A percentile compares a stretch with the other conserved stretches of the same genome.
These are phyloP conservation scores for Dryadomyces quercus-mongolicae DNA, from an alignment of 2,329 filamentous ascomycete species.

Conservation along the genomic window DNA sequence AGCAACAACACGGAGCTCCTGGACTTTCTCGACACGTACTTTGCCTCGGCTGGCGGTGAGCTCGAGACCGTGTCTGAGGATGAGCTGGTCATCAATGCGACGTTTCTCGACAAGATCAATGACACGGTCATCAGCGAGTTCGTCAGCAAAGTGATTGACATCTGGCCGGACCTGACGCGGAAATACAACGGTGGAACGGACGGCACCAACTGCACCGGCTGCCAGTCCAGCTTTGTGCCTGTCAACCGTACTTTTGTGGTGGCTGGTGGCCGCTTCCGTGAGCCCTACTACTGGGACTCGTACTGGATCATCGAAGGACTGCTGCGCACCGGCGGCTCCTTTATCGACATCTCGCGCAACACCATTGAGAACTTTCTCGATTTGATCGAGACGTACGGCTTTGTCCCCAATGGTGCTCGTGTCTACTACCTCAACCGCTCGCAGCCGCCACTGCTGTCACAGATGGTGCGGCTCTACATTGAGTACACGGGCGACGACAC, in stretches of 20 bases:
- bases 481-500: conserved; percentile 52
- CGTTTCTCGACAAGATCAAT: conserved; percentile 44
- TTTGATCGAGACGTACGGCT: conserved; percentile 50
- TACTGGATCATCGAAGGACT: conserved; percentile 58
- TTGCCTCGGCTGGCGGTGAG: conserved; percentile 51
- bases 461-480: conserved; percentile 54
- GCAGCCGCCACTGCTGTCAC: conserved; percentile 52
- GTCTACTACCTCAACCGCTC: conserved; percentile 55
- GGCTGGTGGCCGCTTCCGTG: conserved; percentile 57
- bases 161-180: conserved; percentile 57
- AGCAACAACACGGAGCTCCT: conserved; percentile 50
- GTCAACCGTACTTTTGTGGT: conserved; percentile 59
- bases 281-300: conserved; percentile 62
- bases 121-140: conserved; percentile 50
- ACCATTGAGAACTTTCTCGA: conserved; percentile 61
- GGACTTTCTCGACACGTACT: conserved; percentile 49
- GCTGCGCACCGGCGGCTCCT: conserved; percentile 50
- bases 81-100: conserved; percentile 41
- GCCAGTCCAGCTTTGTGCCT: conserved; percentile 53
- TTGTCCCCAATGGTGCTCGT: conserved; percentile 57
- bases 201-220: conserved; percentile 37
- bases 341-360: conserved; percentile 50
- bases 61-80: conserved; percentile 39
- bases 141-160: conserved; percentile 50
- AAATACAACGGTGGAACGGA: conserved; percentile 34